Conservation (phyloP, 2,329 filamentous ascomycete genomes). For the Claviceps humidiphila region DNA sequence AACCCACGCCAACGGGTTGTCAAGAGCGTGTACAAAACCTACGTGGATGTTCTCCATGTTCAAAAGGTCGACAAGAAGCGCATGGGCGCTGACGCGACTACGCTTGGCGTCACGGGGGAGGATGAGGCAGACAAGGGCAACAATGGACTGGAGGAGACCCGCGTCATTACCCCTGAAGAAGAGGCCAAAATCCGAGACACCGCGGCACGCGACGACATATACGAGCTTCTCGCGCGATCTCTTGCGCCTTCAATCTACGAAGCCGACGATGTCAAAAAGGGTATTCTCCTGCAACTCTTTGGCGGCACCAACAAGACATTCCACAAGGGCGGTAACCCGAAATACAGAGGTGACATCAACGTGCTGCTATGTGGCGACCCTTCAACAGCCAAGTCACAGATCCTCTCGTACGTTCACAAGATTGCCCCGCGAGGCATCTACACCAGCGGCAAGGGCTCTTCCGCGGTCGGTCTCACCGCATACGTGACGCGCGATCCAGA, state of each 20-base stretch:
- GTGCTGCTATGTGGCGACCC: slow-evolving; percentile 93
- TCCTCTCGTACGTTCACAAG: slow-evolving; percentile 90
- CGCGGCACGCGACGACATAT: slow-evolving; percentile 70
- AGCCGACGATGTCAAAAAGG: slow-evolving; percentile 98
- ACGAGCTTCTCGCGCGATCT: slow-evolving; percentile 81
- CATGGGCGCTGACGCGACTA: slow-evolving; percentile 81
- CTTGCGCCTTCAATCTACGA: slow-evolving; percentile 93
- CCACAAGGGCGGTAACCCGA: slow-evolving; percentile 87
- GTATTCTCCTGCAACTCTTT: slow-evolving; percentile 90
- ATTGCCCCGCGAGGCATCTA: slow-evolving; percentile 84
- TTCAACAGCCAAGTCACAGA: slow-evolving; percentile 89
- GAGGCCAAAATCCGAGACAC: slow-evolving; percentile 78
- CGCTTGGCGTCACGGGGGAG: slow-evolving; percentile 68
- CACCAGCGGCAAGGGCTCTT: slow-evolving; percentile 70
- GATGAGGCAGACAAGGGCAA: slow-evolving; percentile 51
- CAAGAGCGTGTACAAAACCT: slow-evolving; percentile 96
- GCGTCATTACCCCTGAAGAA: slow-evolving; percentile 74
- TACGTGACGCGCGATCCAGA: slow-evolving; percentile 72
- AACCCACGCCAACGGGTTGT: slow-evolving; percentile 87
- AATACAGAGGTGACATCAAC: slow-evolving; percentile 95
- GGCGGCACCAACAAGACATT: slow-evolving; percentile 98
- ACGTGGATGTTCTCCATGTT: slow-evolving; percentile 87
- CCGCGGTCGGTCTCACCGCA: slow-evolving; percentile 68
- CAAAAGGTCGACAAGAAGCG: slow-evolving; percentile 95
- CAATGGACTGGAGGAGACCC: slow-evolving; percentile 67